Evolutionary conservation across 2,329 filamentous ascomycete genomes (phyloP), one percentile per base, ranked within the genome.

Genomic region (Claviceps purpurea): DNA sequence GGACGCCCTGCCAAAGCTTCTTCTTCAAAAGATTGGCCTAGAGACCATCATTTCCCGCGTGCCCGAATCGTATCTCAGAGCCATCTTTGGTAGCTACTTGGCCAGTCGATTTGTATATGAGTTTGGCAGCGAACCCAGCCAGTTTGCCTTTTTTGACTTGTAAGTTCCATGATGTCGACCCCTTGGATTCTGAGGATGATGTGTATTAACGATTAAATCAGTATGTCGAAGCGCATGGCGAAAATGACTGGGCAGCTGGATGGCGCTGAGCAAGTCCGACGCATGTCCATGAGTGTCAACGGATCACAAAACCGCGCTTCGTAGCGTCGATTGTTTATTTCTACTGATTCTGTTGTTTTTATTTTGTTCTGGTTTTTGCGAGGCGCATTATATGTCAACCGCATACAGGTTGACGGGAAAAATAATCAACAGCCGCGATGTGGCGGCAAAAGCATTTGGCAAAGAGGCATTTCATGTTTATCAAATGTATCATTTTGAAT

Each of bases 131-230:
- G 84, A 81, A 59, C 90, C 93, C 5, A 93, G 85, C 73, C 91
- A 96, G 64, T 97, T 98, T 73, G 89, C 91, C 41, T 98, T 98
- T 77, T 98, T 95, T 70, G 89, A 95, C 67, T 98, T 97, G 87
- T 90, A 73, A 81, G 86, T 85, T 26, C 13, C n/a, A 2, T 38
- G 13, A 6, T 7, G 14, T 37, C 18, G 13, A 16, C 18, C 38
- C 10, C 11, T 4, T 51, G 34, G 37, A 51, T 52, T 52, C 4
- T 11, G 26, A 10, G n/a, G 10, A 18, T 52, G 34, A 48, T 11
- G n/a, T 14, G 16, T 44, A 41, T 24, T 51, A 26, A 52, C 47
- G 40, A 48, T 48, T 2, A 14, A 14, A 47, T 22, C n/a, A 84
- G 80, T 64, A 84, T 85, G 81, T 80, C 80, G 22, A 81, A 77